Base-by-base conservation (phyloP, 768 basidiomycete species). In the Naganishia kalamii region DNA sequence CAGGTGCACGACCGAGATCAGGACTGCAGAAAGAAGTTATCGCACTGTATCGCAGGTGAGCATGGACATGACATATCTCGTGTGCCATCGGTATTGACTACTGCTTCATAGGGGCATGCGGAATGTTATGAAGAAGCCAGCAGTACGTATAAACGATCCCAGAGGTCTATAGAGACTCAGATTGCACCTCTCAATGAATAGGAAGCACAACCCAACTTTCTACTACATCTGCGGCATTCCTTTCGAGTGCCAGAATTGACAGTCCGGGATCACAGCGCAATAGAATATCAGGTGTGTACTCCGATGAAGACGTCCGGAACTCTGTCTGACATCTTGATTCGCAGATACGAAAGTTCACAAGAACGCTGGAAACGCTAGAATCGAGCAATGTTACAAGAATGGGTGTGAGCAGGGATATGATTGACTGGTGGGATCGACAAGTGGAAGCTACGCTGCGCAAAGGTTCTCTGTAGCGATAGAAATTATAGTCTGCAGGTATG, bases 21-120 rank as follows among this genome's bases (percentile, higher is more conserved):
- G 76, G 76, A 21, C 63, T 77, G 41, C 76, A 77, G 60, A 71
- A 73, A 60, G 76, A 77, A 67, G 74, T 77, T 10, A 70, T 76
- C 49, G 72, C 74, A 29, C 59, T 77, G 66, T 77, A 77, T 64
- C 68, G 71, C 33, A 70, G 73, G 76, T 77, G 57, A 63, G 74
- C 67, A 7, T 23, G 32, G 13, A 11, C 37, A 13, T 23, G n/a
- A 40, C n/a, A n/a, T n/a, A n/a, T n/a, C n/a, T n/a, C n/a, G n/a
- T 35, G 13, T 25, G 21, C n/a, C 15, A 41, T n/a, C 44, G 11
- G 43, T 44, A 5, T 15, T 44, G 13, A n/a, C n/a, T n/a, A n/a
- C n/a, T n/a, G n/a, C n/a, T n/a, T 40, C n/a, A 35, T 27, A 41
- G 30, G 33, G 57, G 60, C 40, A 35, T 49, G 13, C 41, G 63